Evolutionary conservation across 129 eudicot species (phyloP).

Genomic region (Scalesia atractyloides): DNA sequence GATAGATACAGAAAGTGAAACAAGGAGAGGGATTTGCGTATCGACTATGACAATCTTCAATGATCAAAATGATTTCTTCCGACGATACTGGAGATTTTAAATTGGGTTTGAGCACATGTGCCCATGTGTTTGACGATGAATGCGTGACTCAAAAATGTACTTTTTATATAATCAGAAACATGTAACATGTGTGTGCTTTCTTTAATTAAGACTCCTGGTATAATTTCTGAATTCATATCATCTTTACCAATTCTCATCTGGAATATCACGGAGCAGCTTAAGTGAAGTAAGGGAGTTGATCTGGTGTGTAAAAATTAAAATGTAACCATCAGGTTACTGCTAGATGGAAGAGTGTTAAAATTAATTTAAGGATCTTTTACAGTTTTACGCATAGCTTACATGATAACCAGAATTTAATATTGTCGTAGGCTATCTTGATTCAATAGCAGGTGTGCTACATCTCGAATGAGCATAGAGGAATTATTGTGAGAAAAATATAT

Average conservation of each 20-base stretch:
- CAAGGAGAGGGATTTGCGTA: neutral
- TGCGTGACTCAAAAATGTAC: too few relatives aligned
- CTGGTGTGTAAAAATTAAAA: constrained; percentile 34
- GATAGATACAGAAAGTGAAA: neutral
- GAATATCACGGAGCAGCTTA: too few relatives aligned
- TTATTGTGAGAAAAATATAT: neutral
- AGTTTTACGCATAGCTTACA: too few relatives aligned
- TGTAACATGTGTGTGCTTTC: too few relatives aligned
- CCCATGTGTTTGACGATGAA: too few relatives aligned
- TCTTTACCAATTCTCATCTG: constrained; percentile 63
- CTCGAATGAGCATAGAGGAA: neutral
- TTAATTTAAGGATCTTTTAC: neutral
- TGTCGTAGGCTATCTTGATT: neutral
- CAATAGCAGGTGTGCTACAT: constrained; percentile 13
- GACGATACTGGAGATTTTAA: neutral
- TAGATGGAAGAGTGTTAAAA: neutral
- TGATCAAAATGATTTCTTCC: neutral
- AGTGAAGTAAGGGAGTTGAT: constrained; percentile 91
- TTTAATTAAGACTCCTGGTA: too few relatives aligned
- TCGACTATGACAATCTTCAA: constrained; percentile 2
- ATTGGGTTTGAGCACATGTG: neutral
- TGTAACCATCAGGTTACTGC: neutral
- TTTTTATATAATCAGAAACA: too few relatives aligned
- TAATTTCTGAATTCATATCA: too few relatives aligned
- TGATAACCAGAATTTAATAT: too few relatives aligned